Evolutionary conservation across 2,329 filamentous ascomycete genomes (phyloP), one percentile per base, ranked within the genome.

Genomic region (Stachybotrys chartarum): DNA sequence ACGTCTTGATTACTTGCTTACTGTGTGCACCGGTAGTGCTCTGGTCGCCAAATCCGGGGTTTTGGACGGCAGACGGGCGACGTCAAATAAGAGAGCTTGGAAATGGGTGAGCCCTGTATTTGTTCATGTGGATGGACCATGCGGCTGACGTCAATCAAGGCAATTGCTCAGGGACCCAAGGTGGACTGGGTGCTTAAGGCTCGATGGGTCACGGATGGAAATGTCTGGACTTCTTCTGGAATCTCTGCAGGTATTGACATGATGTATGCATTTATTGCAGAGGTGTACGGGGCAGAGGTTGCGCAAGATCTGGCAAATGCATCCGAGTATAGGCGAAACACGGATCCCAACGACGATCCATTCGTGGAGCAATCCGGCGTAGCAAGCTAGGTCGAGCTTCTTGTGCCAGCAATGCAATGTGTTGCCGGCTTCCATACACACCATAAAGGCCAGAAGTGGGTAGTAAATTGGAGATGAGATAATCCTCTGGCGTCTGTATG

Each of bases 221-320:
- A 82, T 55, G 68, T 84, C 2, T 85, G 82, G 81, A 82, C 78
- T 2, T 78, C 76, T 1, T 79, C 78, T 0, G 82, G 82, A 0
- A 76, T 85, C 6, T 78, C 73, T 55, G 83, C 84, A 1, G 84
- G 84, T 0, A 85, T 85, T 50, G 84, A 87, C 71, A 71, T 80
- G 57, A 80, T 76, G 48, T 74, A 83, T 63, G 83, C 80, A 1
- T 86, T 80, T 68, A 73, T 86, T 17, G 74, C 64, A 42, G 68
- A 75, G 35, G 68, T 80, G 5, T 85, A 77, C 66, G 82, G 82
- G 1, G 72, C 76, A 49, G 73, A 76, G 17, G 66, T 72, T 30
- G 80, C 80, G 3, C 62, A 69, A 51, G 59, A 59, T 1, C 66
- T 84, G 45, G 78, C 79, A 11, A 70, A 77, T 57, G 64, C 62